Conservation (phyloP, 495 filamentous ascomycete genomes). For the Endocarpon pusillum region DNA sequence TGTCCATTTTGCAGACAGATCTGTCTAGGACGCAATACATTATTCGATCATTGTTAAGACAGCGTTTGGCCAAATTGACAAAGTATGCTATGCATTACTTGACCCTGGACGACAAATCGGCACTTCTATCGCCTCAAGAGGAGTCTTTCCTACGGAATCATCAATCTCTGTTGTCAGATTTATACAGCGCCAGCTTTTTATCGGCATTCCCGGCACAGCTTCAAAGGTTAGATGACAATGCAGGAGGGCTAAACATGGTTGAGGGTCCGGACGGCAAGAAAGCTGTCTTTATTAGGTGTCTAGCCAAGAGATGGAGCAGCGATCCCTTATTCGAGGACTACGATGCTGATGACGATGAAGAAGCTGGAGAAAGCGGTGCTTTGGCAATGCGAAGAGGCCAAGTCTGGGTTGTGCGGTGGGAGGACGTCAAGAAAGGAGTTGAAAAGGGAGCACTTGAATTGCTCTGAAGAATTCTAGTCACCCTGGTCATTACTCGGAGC, state of each 20-base stretch:
- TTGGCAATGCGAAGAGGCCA: conserved; percentile 59
- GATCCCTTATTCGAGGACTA: conserved; percentile 39
- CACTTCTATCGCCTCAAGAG: conserved; percentile 53
- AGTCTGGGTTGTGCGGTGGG: conserved; percentile 77
- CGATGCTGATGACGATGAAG: conserved; percentile 33
- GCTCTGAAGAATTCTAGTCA: too few relatives aligned
- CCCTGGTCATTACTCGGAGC: too few relatives aligned
- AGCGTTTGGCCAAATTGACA: conserved; percentile 61
- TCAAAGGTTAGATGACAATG: conserved; percentile 74
- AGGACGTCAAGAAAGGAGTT: conserved; percentile 55
- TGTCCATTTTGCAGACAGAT: conserved; percentile 94
- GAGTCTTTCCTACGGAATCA: conserved; percentile 63
- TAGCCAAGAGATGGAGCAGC: conserved; percentile 36
- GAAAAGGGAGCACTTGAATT: conserved; percentile 64
- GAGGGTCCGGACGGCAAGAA: conserved; percentile 64
- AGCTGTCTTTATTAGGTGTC: conserved; percentile 69
- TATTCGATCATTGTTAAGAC: conserved; percentile 65
- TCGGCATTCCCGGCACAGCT: conserved; percentile 57
- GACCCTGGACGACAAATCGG: conserved; percentile 23
- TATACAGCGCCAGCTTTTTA: conserved; percentile 72
- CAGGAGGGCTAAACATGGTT: conserved; percentile 81
- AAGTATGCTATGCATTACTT: conserved; percentile 28
- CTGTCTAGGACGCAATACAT: conserved; percentile 85
- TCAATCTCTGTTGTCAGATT: conserved; percentile 59
- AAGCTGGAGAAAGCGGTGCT: conserved; percentile 30